Base-by-base conservation (phyloP, 1,139 yeast species). In the Magnusiomyces tetraspermus region DNA sequence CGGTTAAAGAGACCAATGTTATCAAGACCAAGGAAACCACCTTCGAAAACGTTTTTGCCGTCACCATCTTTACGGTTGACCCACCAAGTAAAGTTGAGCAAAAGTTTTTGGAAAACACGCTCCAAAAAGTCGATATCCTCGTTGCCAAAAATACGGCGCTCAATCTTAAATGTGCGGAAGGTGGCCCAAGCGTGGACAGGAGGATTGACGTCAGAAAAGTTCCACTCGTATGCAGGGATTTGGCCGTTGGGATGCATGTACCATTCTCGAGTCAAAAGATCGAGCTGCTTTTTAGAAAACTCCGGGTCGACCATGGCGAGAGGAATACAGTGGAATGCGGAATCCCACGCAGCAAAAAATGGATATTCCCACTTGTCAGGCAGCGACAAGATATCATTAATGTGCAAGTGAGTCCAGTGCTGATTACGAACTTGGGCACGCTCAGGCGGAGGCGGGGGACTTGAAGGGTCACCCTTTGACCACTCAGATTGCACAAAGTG, bases 171-270 rank as follows among this genome's bases (percentile, higher is more conserved):
- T 48, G 88, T 88, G 63, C 97, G 78, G 68, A 83, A 90, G 8
- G 95, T 85, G 0, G 97, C 85, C 97, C 97, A 90, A 0, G 97
- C 97, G 67, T 90, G 97, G 41, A 90, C 97, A 0, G 97, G 97
- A 1, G 97, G 97, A 67, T 90, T 90, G 22, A 92, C 96, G 68
- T 90, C 97, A 59, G 88, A 77, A 63, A 90, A 90, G 68, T 90
- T 90, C 97, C 97, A 90, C 69, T 90, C 97, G 67, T 90, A 90
- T 22, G 97, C 97, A 0, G 97, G 97, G 59, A 89, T 82, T 70
- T 90, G 97, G n/a, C 97, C 97, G 67, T 90, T 90, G 47, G 97
- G 97, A 69, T 92, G 97, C 95, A 89, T 88, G 69, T 89, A 90
- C 97, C 97, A 90, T 69, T 90, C 97, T 64, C 97, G 78, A 41